Percentiles rank a stretch among this genome's conserved stretches.
Conservation (phyloP, 2,329 filamentous ascomycete genomes). For the Cladosporium cucumerinum region DNA sequence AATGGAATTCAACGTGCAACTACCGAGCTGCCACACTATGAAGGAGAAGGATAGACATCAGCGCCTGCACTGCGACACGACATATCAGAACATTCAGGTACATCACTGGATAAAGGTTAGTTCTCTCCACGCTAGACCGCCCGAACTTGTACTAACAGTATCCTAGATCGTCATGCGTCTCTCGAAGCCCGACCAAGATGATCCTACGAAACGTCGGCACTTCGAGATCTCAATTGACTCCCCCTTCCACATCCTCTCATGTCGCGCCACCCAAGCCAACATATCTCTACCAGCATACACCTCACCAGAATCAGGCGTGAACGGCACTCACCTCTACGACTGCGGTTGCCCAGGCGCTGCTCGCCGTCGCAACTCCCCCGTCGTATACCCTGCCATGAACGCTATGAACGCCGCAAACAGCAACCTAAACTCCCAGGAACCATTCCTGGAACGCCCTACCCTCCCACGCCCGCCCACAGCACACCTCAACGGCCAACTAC, state of each 20-base stretch:
- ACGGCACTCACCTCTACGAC: slow-evolving; percentile 42
- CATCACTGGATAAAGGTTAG: slow-evolving; percentile 94
- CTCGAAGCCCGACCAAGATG: slow-evolving; percentile 74
- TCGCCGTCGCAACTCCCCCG: slow-evolving; percentile 44
- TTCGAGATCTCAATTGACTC: slow-evolving; percentile 97
- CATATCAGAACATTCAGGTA: slow-evolving; percentile 89
- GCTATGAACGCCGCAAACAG: slow-evolving; percentile 46
- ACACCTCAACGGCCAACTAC: slow-evolving; percentile 23
- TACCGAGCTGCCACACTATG: slow-evolving; percentile 86
- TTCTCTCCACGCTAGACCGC: not conserved
- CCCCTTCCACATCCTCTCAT: slow-evolving; percentile 88
- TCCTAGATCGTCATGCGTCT: slow-evolving; percentile 83
- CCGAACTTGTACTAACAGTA: slow-evolving; percentile 8
- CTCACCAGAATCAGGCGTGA: slow-evolving; percentile 43
- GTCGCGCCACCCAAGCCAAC: slow-evolving; percentile 87
- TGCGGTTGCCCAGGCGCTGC: slow-evolving; percentile 68
- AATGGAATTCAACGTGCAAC: slow-evolving; percentile 89
- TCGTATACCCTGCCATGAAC: slow-evolving; percentile 54
- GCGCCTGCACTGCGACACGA: slow-evolving; percentile 82
- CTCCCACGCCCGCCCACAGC: slow-evolving; percentile 50
- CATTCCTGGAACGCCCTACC: slow-evolving; percentile 37
- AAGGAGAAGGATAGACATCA: slow-evolving; percentile 63
- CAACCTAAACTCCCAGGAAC: slow-evolving; percentile 24
- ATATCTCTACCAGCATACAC: slow-evolving; percentile 81
- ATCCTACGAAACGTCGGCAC: slow-evolving; percentile 76